Evolutionary conservation across 164 flowering plant species (phyloP), one percentile per base, ranked within the genome.

Genomic region (Euptelea pleiosperma): DNA sequence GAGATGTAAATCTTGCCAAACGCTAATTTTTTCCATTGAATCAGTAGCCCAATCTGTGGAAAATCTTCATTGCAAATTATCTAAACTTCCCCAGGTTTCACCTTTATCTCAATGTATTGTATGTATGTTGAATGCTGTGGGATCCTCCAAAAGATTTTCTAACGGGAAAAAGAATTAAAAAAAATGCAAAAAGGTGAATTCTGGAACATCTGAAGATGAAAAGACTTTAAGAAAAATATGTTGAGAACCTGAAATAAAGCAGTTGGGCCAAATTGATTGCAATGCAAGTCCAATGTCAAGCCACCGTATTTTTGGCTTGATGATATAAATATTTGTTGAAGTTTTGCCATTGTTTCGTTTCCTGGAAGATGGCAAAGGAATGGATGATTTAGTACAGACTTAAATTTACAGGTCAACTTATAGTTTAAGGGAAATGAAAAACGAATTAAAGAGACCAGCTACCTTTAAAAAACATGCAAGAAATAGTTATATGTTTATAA

Each of bases 231-330:
- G 24, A 21, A n/a, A 33, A 28, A 29, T 15, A 47, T 33, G 31
- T 48, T 15, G 8, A 41, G 44, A 46, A 94, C 99, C 93, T 94
- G 95, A 72, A 83, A 85, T 64, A 94, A 73, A 52, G 99, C 80
- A 64, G 91, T 78, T 33, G 99, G 88, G 45, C 99, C 99, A 71
- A 88, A 84, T 54, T 79, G 82, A 75, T 93, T 93, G 74, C 81
- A 73, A 57, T 93, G 99, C 74, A 94, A 76, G 74, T 94, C 94
- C 73, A 94, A 75, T 67, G 79, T 76, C 70, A 94, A 74, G 59
- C 82, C 89, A 58, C 96, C 96, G 70, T 88, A 85, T 42, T 57
- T 79, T 72, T 86, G 92, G 68, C 75, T 65, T 22, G 94, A 86
- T 31, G 75, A 79, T 43, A 65, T 62, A 61, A 93, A 75, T 52